phyloP scores from a whole-genome alignment of 208 protist species.

The Polymyxa betae region DNA sequence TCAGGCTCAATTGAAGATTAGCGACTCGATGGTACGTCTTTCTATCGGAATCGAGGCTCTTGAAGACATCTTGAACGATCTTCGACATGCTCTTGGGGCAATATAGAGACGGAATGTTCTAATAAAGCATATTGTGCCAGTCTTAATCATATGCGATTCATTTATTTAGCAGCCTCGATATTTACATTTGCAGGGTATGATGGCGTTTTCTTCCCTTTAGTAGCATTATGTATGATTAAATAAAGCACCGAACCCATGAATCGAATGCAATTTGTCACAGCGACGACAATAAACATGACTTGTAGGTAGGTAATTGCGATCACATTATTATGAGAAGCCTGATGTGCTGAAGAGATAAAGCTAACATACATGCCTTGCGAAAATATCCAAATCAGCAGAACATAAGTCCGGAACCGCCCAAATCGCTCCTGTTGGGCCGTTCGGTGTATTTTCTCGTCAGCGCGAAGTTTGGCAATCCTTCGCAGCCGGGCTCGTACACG shows the following conservation, averaged over 20 bases:
- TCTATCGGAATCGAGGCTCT: conserved; percentile 67
- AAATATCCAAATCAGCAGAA: neutral
- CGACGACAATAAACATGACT: neutral
- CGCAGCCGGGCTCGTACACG: neutral
- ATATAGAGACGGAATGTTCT: too few species aligned
- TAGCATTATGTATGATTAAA: neutral
- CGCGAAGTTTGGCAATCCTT: neutral
- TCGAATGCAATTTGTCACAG: neutral
- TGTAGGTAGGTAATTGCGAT: neutral
- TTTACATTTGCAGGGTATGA: neutral
- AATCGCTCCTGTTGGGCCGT: neutral
- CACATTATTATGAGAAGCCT: too few species aligned
- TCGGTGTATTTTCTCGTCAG: neutral
- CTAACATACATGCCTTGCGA: too few species aligned
- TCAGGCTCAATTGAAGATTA: neutral
- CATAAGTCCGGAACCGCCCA: neutral
- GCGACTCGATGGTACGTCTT: conserved; percentile 64
- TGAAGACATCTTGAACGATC: conserved; percentile 63
- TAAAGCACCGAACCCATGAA: neutral
- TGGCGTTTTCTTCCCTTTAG: neutral
- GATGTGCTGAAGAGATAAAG: too few species aligned
- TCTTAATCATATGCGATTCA: too few species aligned
- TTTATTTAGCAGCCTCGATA: too few species aligned
- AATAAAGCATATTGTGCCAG: too few species aligned
- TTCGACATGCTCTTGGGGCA: conserved; percentile 55